Percentiles rank a stretch among this genome's conserved stretches.
Conservation (phyloP, 495 filamentous ascomycete species). For the Entonaema liquescens region DNA sequence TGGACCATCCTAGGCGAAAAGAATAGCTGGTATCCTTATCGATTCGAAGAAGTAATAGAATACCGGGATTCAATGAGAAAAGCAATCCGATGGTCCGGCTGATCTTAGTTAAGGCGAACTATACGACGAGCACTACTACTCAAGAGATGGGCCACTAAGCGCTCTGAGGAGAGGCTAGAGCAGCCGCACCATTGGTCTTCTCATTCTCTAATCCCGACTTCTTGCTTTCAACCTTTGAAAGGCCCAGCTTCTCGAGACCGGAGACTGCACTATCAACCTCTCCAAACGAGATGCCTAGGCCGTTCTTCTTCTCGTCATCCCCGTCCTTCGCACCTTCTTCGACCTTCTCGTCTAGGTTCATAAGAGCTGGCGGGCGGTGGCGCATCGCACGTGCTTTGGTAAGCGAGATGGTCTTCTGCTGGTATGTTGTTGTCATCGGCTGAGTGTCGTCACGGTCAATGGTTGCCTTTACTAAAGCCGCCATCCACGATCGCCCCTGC, state of each 20-base stretch:
- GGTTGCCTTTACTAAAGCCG: conserved; percentile 97
- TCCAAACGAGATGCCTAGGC: conserved; percentile 59
- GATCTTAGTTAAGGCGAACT: background rate
- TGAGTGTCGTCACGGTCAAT: conserved; percentile 90
- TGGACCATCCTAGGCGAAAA: background rate
- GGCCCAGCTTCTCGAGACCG: conserved; percentile 57
- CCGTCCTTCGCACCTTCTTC: conserved; percentile 45
- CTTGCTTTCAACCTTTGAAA: conserved; percentile 51
- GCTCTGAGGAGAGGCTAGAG: conserved; percentile 48
- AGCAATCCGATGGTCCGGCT: background rate
- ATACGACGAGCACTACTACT: background rate
- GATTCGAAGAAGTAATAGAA: background rate
- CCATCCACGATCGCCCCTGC: conserved; percentile 96
- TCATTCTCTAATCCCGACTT: conserved; percentile 48
- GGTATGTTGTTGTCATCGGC: conserved; percentile 86
- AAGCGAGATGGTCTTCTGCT: conserved; percentile 90
- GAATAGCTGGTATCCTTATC: background rate
- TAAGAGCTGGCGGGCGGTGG: conserved; percentile 86
- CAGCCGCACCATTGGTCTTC: conserved; percentile 41
- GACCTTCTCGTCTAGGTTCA: conserved; percentile 70
- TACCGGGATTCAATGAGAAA: background rate
- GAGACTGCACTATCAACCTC: conserved; percentile 61
- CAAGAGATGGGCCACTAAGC: conserved; percentile 38
- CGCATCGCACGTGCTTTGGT: conserved; percentile 83
- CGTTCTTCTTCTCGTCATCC: conserved; percentile 46